Conservation (phyloP, 495 filamentous ascomycete genomes). For the Tuber umbilicatum region DNA sequence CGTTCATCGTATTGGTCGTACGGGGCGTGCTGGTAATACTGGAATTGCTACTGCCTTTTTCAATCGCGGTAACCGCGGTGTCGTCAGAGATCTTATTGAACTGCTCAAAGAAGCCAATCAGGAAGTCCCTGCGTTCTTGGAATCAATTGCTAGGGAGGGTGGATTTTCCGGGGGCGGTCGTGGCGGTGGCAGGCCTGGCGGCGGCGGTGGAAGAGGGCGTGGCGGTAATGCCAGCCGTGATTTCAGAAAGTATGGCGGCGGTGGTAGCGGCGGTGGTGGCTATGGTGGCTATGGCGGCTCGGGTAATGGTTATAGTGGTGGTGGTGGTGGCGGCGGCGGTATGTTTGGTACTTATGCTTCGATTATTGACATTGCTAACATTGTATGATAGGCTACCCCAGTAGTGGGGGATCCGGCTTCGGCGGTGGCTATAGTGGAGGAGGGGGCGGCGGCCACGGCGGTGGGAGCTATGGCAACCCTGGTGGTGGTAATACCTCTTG, state of each 20-base stretch:
- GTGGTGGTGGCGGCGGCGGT: conserved; percentile 48
- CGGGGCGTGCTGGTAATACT: conserved; percentile 97
- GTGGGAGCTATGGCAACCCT: conserved; percentile 74
- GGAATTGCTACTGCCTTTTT: conserved; percentile 98
- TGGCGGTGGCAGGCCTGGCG: conserved; percentile 50
- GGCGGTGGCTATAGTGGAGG: conserved; percentile 37
- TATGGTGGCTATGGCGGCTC: conserved; percentile 49
- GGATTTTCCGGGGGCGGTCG: conserved; percentile 68
- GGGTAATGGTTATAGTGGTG: conserved; percentile 44
- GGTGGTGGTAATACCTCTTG: conserved; percentile 79
- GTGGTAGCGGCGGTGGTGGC: conserved; percentile 45
- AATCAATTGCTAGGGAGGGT: conserved; percentile 92
- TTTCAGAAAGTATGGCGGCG: conserved; percentile 71
- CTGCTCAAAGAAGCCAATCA: conserved; percentile 97
- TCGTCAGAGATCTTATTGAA: conserved; percentile 90
- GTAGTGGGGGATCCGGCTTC: conserved; percentile 26
- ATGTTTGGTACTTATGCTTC: conserved; percentile 3
- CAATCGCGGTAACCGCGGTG: conserved; percentile 97
- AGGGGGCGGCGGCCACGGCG: conserved; percentile 42
- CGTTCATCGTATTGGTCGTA: conserved; percentile 99
- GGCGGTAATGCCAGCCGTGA: conserved; percentile 69
- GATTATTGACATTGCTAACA: conserved; percentile 15
- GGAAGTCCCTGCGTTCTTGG: conserved; percentile 85
- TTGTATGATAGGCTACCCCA: conserved; percentile 38
- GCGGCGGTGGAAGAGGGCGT: conserved; percentile 53